Evolutionary conservation across 2,329 filamentous ascomycete species (phyloP).

Genomic region (Penicillium sp.): DNA sequence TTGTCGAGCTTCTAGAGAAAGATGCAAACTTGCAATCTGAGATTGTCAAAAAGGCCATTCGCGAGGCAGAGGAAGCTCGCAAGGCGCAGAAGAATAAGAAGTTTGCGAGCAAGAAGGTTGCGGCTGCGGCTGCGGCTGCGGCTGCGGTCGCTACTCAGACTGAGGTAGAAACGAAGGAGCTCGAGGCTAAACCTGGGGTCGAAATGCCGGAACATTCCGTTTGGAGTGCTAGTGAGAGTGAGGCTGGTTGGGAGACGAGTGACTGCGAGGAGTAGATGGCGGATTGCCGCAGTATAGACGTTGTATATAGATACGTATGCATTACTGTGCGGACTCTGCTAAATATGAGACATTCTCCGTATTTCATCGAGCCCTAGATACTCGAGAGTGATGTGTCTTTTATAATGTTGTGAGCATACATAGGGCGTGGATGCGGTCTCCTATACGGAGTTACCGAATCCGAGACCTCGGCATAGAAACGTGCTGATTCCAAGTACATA

Average conservation of each 20-base stretch:
- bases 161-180: slow-evolving; percentile 4
- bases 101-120: slow-evolving; percentile 22
- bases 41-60: slow-evolving; percentile 19
- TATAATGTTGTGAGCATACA: no score
- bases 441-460: background rate
- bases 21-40: slow-evolving; percentile 29
- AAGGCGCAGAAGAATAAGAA: slow-evolving; percentile 29
- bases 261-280: slow-evolving; percentile 18
- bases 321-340: background rate
- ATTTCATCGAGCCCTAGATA: no score
- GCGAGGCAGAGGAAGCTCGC: slow-evolving; percentile 24
- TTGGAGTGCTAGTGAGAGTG: slow-evolving; percentile 41
- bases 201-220: slow-evolving; percentile 16
- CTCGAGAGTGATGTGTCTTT: no score
- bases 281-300: background rate
- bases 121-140: slow-evolving; percentile 6
- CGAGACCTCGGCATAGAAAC: background rate
- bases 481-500: background rate
- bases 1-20: slow-evolving; percentile 50
- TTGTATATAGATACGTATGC: background rate
- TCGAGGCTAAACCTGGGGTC: background rate
- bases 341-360: background rate
- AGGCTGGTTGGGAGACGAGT: slow-evolving; percentile 38
- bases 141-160: slow-evolving; percentile 7
- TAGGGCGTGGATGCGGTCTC: no score